A percentile compares a stretch with the other conserved stretches of the same genome.
These are phyloP conservation scores for Salix arbutifolia DNA, from an alignment of 345 rosid species.

Conservation along the genomic window DNA sequence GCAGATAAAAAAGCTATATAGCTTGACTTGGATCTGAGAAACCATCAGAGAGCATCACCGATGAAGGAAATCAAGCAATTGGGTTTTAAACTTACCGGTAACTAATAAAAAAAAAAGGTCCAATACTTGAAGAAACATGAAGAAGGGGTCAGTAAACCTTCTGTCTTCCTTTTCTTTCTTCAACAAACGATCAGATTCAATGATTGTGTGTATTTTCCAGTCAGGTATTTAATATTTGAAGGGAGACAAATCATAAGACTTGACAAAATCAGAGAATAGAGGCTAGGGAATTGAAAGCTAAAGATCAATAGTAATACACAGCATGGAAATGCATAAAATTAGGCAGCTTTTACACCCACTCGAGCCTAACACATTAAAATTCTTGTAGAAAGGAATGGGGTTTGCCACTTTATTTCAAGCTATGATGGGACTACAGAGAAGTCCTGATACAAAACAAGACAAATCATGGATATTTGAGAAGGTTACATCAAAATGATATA, in stretches of 20 bases:
- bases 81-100: background rate
- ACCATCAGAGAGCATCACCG: background rate
- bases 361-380: background rate
- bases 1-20: background rate
- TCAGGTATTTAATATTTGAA: background rate
- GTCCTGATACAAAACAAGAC: background rate
- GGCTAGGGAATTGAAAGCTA: background rate
- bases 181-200: background rate
- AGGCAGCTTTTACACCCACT: background rate
- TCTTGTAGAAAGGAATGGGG: background rate
- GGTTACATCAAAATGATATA: background rate
- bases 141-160: background rate
- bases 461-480: background rate
- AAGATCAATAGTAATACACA: background rate
- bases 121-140: background rate
- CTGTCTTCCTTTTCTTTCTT: background rate
- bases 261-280: background rate
- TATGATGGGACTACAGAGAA: background rate
- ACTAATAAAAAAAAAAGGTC: background rate
- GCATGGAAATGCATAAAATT: background rate
- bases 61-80: background rate
- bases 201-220: background rate
- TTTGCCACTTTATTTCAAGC: background rate
- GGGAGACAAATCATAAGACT: background rate
- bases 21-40: background rate